Base-by-base conservation (phyloP, 495 filamentous ascomycete genomes). In the Tricharina praecox region DNA sequence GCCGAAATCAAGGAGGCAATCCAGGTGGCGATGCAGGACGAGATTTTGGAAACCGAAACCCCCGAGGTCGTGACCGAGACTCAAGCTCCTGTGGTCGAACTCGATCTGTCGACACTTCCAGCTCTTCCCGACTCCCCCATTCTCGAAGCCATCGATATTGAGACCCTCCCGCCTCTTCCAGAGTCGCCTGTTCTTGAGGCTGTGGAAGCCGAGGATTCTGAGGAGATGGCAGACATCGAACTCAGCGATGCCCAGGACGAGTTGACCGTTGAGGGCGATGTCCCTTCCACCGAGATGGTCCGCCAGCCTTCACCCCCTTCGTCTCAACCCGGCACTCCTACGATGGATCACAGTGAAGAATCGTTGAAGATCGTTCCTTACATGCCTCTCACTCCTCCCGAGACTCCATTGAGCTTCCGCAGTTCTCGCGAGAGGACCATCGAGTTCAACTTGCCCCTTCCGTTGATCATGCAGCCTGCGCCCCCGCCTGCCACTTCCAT, bases 331-430 rank as follows among this genome's bases (percentile, higher is more conserved):
- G 23, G 40, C 11, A 43, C 40, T 26, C 40, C 40, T 13, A 11
- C 26, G 13, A 40, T 40, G 37, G 37, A 40, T 16, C 10, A 13
- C n/a, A 16, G 10, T 13, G 23, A 43, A 4, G 40, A 11, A 10
- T 11, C 24, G 18, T 33, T 46, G 26, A 46, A 21, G 28, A 34
- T 46, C 16, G 9, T 46, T 32, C 43, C 43, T 21, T 46, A 18
- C 24, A 34, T 34, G 18, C 43, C 43, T 18, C n/a, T 46, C 10
- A 46, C 43, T 3, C 43, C 43, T 34, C 43, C 43, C 15, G 43
- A 33, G n/a, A 46, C 43, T 19, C 43, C 43, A n/a, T n/a, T 46
- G 13, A 7, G 13, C 25, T 16, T 33, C 24, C 25, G 28, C 25
- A 11, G n/a, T 34, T 25, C 26, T 15, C 25, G 25, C 16, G 43